Base-by-base conservation (phyloP, 192 early-diverging fungal genomes). In the Geranomyces variabilis region DNA sequence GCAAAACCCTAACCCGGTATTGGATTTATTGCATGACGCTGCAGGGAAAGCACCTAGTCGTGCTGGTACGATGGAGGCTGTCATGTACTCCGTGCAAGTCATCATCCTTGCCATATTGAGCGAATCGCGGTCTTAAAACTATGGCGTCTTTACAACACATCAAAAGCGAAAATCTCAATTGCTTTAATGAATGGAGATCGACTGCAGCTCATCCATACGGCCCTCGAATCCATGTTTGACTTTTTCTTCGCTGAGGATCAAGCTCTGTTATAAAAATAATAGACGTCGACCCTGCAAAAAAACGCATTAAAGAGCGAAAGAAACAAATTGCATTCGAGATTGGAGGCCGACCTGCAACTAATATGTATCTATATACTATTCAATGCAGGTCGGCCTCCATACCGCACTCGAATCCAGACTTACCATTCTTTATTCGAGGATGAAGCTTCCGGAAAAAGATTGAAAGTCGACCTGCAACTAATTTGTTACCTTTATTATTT, bases 291-390 rank as follows among this genome's bases (percentile, higher is more conserved):
- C 36, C 10, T 3, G 5, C 3, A 41, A 41, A 41, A 41, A 41
- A 41, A 41, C 36, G 3, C 36, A 41, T 41, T 10, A 41, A 46
- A n/a, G 17, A 15, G 14, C 36, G 29, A 36, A 47, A 65, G 29
- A 21, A 15, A 46, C 43, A 46, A 15, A 28, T 65, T 43, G 63
- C 36, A 45, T 46, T 21, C 22, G 13, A 21, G 26, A 36, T 31
- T 45, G 63, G 63, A 65, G 63, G 63, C 43, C 63, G 63, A 65
- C 63, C 33, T 47, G 45, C 63, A 43, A 65, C 63, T 47, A 65
- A 19, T 19, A 21, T n/a, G 63, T 65, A 45, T 65, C 17, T 65
- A 65, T 65, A 65, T 65, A 65, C 63, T n/a, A 21, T 65, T 45
- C 19, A 36, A 30, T 46, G 63, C 63, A 65, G 63, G 63, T 46